phyloP scores from a whole-genome alignment of 148 eudicot genomes.

The Rhododendron ferrugineum region DNA sequence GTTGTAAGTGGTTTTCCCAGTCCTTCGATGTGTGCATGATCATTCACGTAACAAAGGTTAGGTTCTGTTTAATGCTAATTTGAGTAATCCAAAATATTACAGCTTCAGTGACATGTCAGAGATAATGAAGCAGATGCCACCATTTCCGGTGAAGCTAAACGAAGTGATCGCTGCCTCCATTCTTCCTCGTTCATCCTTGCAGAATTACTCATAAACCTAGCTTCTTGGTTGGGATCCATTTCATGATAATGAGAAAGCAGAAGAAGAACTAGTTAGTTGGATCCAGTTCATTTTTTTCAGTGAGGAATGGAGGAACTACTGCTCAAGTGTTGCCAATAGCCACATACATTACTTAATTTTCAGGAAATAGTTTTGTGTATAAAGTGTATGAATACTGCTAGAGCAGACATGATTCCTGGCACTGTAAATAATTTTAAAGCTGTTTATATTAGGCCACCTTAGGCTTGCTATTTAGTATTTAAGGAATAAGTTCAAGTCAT shows the following conservation, averaged over 20 bases:
- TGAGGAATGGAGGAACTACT: neutral
- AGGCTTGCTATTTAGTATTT: too few species aligned
- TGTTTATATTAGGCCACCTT: neutral
- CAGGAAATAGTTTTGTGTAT: neutral
- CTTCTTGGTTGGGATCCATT: neutral
- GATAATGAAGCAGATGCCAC: slow-evolving; percentile 94
- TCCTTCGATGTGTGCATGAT: too few species aligned
- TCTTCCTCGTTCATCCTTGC: slow-evolving; percentile 49
- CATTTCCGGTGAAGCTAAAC: slow-evolving; percentile 74
- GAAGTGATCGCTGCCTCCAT: slow-evolving; percentile 65
- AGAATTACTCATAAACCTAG: slow-evolving; percentile 35
- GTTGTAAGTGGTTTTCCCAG: too few species aligned
- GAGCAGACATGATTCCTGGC: slow-evolving; percentile 7
- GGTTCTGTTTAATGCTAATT: too few species aligned
- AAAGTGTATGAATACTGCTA: neutral
- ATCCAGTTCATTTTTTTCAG: slow-evolving; percentile 2
- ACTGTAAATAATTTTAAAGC: slow-evolving; percentile 14
- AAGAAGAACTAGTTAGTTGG: neutral
- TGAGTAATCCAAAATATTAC: too few species aligned
- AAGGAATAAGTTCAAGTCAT: too few species aligned
- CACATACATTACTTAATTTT: neutral
- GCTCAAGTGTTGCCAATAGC: neutral
- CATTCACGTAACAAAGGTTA: too few species aligned
- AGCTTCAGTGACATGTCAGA: slow-evolving; percentile 42
- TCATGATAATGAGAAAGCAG: neutral